phyloP scores from a whole-genome alignment of 2,329 filamentous ascomycete genomes.

The Phyllosticta capitalensis region DNA sequence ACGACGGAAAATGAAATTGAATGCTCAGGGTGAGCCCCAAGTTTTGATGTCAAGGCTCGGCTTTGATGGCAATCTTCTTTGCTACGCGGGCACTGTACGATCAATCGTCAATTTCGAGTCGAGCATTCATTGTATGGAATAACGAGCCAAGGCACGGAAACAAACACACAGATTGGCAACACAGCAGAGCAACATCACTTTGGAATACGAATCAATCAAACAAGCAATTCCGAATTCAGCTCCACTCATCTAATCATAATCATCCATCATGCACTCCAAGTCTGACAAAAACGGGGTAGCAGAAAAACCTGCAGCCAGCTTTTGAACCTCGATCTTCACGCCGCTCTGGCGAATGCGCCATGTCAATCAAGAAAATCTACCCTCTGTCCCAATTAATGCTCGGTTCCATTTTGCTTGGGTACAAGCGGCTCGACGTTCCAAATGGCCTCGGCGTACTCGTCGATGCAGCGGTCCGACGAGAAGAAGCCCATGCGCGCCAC shows the following conservation, averaged over 20 bases:
- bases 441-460: slow-evolving; percentile 93
- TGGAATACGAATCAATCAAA: no score
- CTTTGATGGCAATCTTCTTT: no score
- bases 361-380: not conserved
- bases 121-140: no score
- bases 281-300: not conserved
- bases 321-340: not conserved
- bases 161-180: no score
- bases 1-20: no score
- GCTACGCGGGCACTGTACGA: no score
- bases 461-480: slow-evolving; percentile 87
- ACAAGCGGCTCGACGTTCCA: slow-evolving; percentile 88
- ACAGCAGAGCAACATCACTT: no score
- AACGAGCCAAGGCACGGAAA: no score
- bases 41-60: no score
- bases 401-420: slow-evolving; percentile 26
- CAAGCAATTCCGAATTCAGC: not conserved
- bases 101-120: no score
- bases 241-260: not conserved
- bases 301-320: no score
- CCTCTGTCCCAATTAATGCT: not conserved
- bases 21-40: no score
- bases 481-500: slow-evolving; percentile 97
- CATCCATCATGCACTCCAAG: not conserved
- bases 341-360: not conserved